Base-by-base conservation (phyloP, 2,329 filamentous ascomycete genomes). In the Calonectria pauciramosa region DNA sequence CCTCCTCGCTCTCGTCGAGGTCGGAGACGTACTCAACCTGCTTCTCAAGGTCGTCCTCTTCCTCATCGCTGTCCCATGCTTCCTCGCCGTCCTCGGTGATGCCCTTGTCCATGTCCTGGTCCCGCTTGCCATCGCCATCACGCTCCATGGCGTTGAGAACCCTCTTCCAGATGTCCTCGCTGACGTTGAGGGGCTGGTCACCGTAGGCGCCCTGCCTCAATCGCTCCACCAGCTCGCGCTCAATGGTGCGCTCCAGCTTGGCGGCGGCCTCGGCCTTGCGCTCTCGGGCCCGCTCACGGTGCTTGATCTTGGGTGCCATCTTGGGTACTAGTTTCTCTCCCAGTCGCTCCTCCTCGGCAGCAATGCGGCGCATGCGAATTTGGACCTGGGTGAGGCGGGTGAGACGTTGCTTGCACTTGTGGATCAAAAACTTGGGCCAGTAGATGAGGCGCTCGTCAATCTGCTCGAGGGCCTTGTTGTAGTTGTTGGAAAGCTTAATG, bases 401-500 rank as follows among this genome's bases (percentile, higher is more conserved):
- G 56, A 99, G 91, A 74, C 97, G 93, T 88, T 99, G 97, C 89
- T 99, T 99, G 89, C 95, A 97, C 87, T 97, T 98, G 88, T 98
- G 96, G 41, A 95, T 88, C 77, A 98, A 87, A 83, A 98, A 98
- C 85, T 98, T 98, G 70, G 96, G 96, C 90, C 96, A 99, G 90
- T 98, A 99, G 82, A 96, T 94, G 79, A 98, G 89, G 64, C 94
- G 91, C 80, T 95, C 91, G 84, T 98, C 96, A 78, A 99, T 92
- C 85, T 98, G 95, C 79, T 94, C 91, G 32, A 99, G 91, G 0
- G 97, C 97, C 83, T 96, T 94, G 77, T 93, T 92, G 86, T 99
- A 99, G 88, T 99, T 98, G 81, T 93, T 92, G 34, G 95, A 95
- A 41, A 99, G 89, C 83, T 96, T 95, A 84, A 98, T 95, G 80